Evolutionary conservation across 257 asterid genomes (phyloP), one percentile per base, ranked within the genome.

Genomic region (Salvia rosmarinus): DNA sequence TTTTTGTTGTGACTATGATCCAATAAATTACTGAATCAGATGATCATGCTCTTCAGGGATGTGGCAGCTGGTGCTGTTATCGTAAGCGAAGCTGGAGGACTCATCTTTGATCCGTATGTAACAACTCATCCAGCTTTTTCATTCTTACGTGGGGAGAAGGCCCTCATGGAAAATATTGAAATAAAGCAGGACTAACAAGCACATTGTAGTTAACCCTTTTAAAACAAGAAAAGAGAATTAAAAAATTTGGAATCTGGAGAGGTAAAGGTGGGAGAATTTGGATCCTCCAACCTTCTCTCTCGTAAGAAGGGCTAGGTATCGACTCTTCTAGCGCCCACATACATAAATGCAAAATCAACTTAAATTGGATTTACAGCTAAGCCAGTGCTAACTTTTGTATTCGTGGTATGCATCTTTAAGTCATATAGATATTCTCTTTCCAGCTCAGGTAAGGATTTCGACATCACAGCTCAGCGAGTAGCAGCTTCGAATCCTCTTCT

Each of bases 1-100:
- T 9, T 58, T 52, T 49, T 25, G 32, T 40, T 7, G 70, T 57
- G 30, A 14, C 20, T 44, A 16, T 35, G 60, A 65, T 74, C 65
- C 19, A 21, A 63, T 44, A 44, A 52, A 51, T 23, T 68, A 75
- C 63, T 71, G 69, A 42, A 21, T 23, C 42, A 17, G 25, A 35
- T 39, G 42, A n/a, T 74, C 40, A n/a, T n/a, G n/a, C n/a, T 64
- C 58, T 69, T 56, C 82, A 88, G 95, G 96, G 98, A 92, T 78
- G 90, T 89, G 32, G 96, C 96, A 5, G 96, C 90, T 35, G 98
- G 96, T 54, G 96, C 96, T 80, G 84, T 92, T 60, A 85, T 92
- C 28, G 90, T 86, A 52, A 86, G 75, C 23, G 96, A 88, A 82
- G 96, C 96, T 57, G 96, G 96, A 44, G 96, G 98, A 17, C 80